phyloP scores from a whole-genome alignment of 306 rosid species.

The Malus sylvestris region DNA sequence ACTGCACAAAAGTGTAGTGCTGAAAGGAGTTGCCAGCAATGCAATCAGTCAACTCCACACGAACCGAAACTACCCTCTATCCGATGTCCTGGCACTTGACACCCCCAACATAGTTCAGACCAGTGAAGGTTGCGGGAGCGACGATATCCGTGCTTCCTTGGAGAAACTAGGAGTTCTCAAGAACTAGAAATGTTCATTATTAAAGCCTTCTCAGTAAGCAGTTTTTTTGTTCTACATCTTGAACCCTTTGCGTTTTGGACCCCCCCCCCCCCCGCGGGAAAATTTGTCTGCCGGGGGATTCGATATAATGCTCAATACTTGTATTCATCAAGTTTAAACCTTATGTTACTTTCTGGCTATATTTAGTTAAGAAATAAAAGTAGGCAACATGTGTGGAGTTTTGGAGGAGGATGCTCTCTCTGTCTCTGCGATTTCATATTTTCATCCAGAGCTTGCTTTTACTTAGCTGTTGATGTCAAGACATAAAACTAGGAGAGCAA shows the following conservation, averaged over 20 bases:
- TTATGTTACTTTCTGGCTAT: not conserved
- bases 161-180: conserved; percentile 56
- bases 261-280: too few relatives aligned
- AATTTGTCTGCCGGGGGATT: not conserved
- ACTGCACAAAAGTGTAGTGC: conserved; percentile 63
- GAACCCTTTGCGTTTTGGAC: not conserved
- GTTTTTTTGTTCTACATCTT: not conserved
- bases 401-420: not conserved
- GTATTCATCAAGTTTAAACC: not conserved
- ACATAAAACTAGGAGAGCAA: not conserved
- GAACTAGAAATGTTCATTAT: conserved; percentile 22
- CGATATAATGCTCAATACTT: not conserved
- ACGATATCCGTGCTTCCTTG: conserved; percentile 54
- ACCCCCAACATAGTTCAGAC: conserved; percentile 67
- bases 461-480: not conserved
- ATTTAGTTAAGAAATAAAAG: conserved; percentile 10
- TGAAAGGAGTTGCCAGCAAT: conserved; percentile 69
- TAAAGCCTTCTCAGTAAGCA: not conserved
- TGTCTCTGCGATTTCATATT: not conserved
- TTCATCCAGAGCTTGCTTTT: not conserved
- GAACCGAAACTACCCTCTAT: conserved; percentile 78
- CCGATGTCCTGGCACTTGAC: conserved; percentile 75
- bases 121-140: conserved; percentile 43
- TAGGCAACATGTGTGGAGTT: not conserved
- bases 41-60: conserved; percentile 64